Evolutionary conservation across 768 basidiomycete species (phyloP), one percentile per base, ranked within the genome.

Genomic region (Pisolithus microcarpus): DNA sequence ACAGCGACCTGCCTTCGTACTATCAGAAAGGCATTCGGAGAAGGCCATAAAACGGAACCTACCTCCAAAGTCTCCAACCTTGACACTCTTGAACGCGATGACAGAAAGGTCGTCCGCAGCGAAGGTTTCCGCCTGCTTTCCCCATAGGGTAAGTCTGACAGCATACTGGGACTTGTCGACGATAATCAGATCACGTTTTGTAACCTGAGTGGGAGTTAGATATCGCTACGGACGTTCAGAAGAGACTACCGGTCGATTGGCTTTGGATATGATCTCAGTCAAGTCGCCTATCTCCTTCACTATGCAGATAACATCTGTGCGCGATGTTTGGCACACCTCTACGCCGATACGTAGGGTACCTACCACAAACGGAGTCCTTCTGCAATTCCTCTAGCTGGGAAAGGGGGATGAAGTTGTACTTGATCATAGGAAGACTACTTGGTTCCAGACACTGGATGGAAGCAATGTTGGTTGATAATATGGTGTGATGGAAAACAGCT

Each of bases 1-100:
- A 92, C 44, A 99, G 76, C 1, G 80, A 87, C 48, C 92, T 82
- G 15, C 91, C 90, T 89, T 40, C 0, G 15, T 9, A 52, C 9
- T 34, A 43, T 42, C 54, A 54, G 56, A 39, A 50, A 50, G 52
- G 42, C n/a, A 52, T 43, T 18, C 5, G 13, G 34, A n/a, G 18
- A 40, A 44, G 19, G 40, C 24, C 49, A 18, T 23, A 43, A 42
- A 40, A 23, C 10, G 24, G 16, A 34, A 15, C 71, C 46, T 58
- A 81, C 91, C 91, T 60, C 85, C 84, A 65, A 86, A 99, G 56
- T 97, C 95, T 24, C 91, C 85, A 38, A 98, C 89, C 65, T 86
- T 91, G 56, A 91, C 90, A 21, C 90, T 87, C 69, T 94, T 96
- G 78, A 94, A 90, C 4, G 95, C 95, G 56, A 94, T 77, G 28